Evolutionary conservation across 2,329 filamentous ascomycete genomes (phyloP), one percentile per base, ranked within the genome.

Genomic region (Bertia moriformis): DNA sequence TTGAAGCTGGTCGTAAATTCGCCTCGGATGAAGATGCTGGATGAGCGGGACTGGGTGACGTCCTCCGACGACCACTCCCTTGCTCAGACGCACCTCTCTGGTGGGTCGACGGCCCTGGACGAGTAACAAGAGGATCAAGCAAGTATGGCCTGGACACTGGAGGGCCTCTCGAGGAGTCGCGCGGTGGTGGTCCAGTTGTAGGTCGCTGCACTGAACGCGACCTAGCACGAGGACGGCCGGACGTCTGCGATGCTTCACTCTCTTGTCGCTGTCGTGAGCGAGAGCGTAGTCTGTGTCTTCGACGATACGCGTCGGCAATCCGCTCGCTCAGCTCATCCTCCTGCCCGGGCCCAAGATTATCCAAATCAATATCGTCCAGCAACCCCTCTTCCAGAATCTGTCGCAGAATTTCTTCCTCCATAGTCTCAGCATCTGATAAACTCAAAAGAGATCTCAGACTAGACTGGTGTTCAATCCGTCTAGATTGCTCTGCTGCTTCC

Each of bases 301-400:
- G 71, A 42, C 84, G 68, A 51, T 93, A 94, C 2, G 86, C 86
- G 50, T 93, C 84, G 2, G 87, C 88, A 48, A 96, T 94, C 42
- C 83, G 78, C 51, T 89, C 83, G 46, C 84, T 93, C 14, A 96
- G 74, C 51, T 93, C 85, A 50, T 95, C 87, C 52, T 95, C 86
- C 50, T 87, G 83, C 38, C 66, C 74, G 14, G 86, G 68, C 44
- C 89, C 87, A 40, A 95, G 77, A 45, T 88, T 88, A 49, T 91
- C 83, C 40, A 95, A 62, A 52, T 95, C 88, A 37, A 95, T 76
- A 14, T 86, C 88, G 49, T 95, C 85, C 22, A 94, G 59, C 15
- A 95, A 61, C 0, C 89, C 87, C 51, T 94, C 86, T 45, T 89
- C 81, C 47, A 88, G 71, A 42, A 93, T 94, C 53, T 93, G 86